Evolutionary conservation across 306 rosid species (phyloP), one percentile per base, ranked within the genome.

Genomic region (Aeschynomene evenia): DNA sequence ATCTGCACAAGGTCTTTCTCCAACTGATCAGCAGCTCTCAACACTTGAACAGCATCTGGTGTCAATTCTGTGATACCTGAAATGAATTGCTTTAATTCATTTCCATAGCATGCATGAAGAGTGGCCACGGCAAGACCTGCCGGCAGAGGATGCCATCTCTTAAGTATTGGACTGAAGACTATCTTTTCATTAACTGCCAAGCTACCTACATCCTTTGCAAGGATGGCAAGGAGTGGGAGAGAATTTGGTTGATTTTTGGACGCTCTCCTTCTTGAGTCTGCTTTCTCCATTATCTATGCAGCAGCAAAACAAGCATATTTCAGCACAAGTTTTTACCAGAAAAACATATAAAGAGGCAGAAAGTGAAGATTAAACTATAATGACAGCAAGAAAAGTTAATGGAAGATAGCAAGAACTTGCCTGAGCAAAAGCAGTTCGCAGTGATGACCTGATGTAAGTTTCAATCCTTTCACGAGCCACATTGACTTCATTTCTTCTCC

Each of bases 101-200:
- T 94, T 12, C 91, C 97, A 72, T 88, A 94, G 82, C 99, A 94
- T 57, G 82, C 81, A 63, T 94, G 97, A 73, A 94, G 97, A 33
- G 99, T 94, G 69, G 97, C 99, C 79, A 94, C 95, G 69, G 97
- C 97, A 85, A 91, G 89, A 59, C 97, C 96, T 3, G 97, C 99
- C 24, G 99, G 84, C 70, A 90, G 81, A 74, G 99, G 89, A 84
- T 94, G 99, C 97, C 99, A 91, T 80, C 84, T 85, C 85, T 88
- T 91, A 55, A 94, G 70, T 77, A 91, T 91, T 59, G 97, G 97
- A 82, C 99, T 94, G 83, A 90, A 94, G 50, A 91, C 79, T 72
- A 76, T 75, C 83, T 85, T 94, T 85, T 94, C 99, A 66, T 84
- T 85, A 26, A 83, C 26, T 26, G 97, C 96, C 80, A 94, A 85